phyloP scores from a whole-genome alignment of 2,329 filamentous ascomycete species.

The Lachnellula arida region DNA sequence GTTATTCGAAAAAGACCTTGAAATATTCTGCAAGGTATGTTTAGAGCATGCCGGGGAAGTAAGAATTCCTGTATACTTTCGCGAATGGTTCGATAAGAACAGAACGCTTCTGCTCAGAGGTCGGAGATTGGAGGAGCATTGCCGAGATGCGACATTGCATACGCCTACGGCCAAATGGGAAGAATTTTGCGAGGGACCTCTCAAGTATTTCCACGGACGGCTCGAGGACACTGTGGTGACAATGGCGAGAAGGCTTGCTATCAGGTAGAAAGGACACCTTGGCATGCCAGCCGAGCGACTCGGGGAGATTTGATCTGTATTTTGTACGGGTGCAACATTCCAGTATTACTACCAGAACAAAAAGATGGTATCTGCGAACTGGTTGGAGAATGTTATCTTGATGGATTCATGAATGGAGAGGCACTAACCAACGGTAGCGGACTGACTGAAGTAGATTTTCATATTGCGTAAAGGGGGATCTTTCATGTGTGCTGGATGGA shows the following conservation, averaged over 20 bases:
- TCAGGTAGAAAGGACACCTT: neutral
- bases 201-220: neutral
- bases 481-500: too few species aligned
- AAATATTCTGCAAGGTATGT: neutral
- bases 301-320: conserved; percentile 5
- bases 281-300: neutral
- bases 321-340: conserved; percentile 8
- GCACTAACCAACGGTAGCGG: neutral
- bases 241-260: neutral
- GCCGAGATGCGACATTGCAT: neutral
- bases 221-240: neutral
- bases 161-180: too few species aligned
- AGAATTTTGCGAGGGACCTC: neutral
- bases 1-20: neutral
- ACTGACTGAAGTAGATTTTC: neutral
- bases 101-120: neutral
- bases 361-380: conserved; percentile 15
- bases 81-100: neutral
- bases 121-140: neutral
- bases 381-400: conserved; percentile 26
- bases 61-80: neutral
- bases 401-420: conserved; percentile 27
- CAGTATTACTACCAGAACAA: conserved; percentile 7
- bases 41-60: neutral
- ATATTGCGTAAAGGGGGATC: neutral